Conservation (phyloP, 164 flowering plant genomes). For the grape (Vitis vinifera) region DNA sequence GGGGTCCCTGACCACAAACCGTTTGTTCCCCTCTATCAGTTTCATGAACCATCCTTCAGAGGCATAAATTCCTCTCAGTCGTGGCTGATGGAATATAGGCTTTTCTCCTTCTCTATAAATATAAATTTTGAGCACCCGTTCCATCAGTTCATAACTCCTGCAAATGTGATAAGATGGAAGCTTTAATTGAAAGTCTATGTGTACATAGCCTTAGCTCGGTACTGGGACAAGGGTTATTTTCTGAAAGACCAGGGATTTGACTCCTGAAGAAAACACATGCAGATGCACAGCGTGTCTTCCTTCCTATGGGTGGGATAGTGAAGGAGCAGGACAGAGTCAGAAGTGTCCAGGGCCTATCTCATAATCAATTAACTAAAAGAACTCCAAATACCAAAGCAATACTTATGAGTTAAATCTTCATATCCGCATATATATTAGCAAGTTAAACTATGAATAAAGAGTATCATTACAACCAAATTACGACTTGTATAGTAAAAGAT, state of each 20-base stretch:
- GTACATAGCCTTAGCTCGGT: not conserved
- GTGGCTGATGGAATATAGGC: constrained; percentile 56
- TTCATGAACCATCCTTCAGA: constrained; percentile 62
- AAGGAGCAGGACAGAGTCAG: no score
- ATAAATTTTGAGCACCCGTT: constrained; percentile 47
- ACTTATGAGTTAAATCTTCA: no score
- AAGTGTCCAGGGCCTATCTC: no score
- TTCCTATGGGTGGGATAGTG: no score
- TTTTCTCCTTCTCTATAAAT: constrained; percentile 53
- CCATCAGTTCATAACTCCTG: constrained; percentile 62
- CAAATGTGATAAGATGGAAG: not conserved
- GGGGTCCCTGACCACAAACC: constrained; percentile 40
- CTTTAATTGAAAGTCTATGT: not conserved
- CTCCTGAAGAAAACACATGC: not conserved
- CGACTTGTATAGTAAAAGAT: no score
- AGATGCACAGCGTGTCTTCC: not conserved
- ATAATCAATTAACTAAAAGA: no score
- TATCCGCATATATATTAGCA: no score
- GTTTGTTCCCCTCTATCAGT: constrained; percentile 36
- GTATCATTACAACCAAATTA: no score
- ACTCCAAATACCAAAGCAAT: no score
- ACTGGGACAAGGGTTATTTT: not conserved
- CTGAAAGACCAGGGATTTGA: not conserved
- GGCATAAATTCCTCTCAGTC: constrained; percentile 50
- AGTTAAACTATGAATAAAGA: no score